Evolutionary conservation across 208 protist species (phyloP), one percentile per base, ranked within the genome.

Genomic region (Acanthamoeba rhysodes): DNA sequence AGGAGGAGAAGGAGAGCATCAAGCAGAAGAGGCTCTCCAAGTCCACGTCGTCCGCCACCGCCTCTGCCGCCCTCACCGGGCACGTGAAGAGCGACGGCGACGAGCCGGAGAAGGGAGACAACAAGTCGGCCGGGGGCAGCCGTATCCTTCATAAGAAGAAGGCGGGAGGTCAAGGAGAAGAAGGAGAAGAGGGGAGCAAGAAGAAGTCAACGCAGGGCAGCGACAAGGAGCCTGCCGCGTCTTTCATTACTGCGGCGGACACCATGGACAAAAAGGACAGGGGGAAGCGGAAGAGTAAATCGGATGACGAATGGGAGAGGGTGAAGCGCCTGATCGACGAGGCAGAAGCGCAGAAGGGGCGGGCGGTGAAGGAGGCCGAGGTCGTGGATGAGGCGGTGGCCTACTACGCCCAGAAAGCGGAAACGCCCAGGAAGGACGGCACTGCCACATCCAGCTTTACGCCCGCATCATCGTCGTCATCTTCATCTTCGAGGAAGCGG

Each of bases 381-480:
- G 72, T 29, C 16, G 72, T 82, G 12, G 80, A 88, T 34, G 80
- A 88, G 12, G 80, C 80, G 0, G 53, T 88, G 0, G 80, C 80
- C 50, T 88, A 88, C 80, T 88, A 88, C 50, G 80, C 80, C n/a
- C 41, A 29, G n/a, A 88, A 88, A 50, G n/a, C 41, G 4, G 80
- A 64, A 20, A 55, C 24, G 10, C 27, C 80, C 80, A 29, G 80
- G 80, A 45, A 64, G 29, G 45, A 55, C 22, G 59, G 16, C 22
- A n/a, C 18, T 0, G 55, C 55, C 2, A 16, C 20, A 24, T 80
- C 72, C 4, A 59, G 41, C 55, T 59, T 24, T 14, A 5, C 74
- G 7, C 7, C 32, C 12, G 16, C n/a, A n/a, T n/a, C 22, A 20
- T 88, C 53, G 29, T 66, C 53, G 22, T 66, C 50, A 20, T 84